Evolutionary conservation across 257 asterid species (phyloP), one percentile per base, ranked within the genome.

Genomic region (Solanum sparsipilum): DNA sequence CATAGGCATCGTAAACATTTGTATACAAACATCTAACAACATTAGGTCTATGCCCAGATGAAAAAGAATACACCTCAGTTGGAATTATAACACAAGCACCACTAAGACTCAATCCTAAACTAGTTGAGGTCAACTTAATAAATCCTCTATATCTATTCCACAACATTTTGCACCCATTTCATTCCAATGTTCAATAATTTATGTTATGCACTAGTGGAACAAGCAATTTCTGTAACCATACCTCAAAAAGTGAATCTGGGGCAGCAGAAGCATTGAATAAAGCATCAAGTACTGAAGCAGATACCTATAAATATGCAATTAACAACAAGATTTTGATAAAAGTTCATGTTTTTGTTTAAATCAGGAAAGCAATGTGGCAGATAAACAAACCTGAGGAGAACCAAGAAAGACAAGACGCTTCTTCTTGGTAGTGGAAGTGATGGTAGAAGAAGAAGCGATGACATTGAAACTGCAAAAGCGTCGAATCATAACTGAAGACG

Each of bases 261-360:
- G 93, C 90, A 87, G 98, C 93, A 25, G 98, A 92, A 78, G 98
- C 98, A 84, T 87, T 86, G 90, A 96, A 91, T 6, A 97, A 93
- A 84, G 94, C 91, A 90, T 97, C 98, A 31, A 97, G 96, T 92
- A 94, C 97, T 35, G 93, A 93, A 88, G 95, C 93, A 56, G 98
- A 94, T 16, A 95, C 98, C 98, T 97, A 90, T 78, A 6, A 68
- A 5, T 13, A 79, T 46, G 38, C 16, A 44, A 56, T 79, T 27
- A 41, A 39, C 6, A 65, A 27, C 34, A 85, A 81, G 36, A 48
- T 81, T 48, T 11, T 6, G 52, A 44, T 81, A 8, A 38, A 36
- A 75, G 58, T 75, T 75, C 27, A 20, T 18, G 3, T 11, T 79
- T 79, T 44, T 15, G 10, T 1, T 27, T 4, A 44, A 13, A 81